A percentile compares a stretch with the other conserved stretches of the same genome.
Conservation (phyloP, 495 filamentous ascomycete species). For the Bathelium albidoporum region DNA sequence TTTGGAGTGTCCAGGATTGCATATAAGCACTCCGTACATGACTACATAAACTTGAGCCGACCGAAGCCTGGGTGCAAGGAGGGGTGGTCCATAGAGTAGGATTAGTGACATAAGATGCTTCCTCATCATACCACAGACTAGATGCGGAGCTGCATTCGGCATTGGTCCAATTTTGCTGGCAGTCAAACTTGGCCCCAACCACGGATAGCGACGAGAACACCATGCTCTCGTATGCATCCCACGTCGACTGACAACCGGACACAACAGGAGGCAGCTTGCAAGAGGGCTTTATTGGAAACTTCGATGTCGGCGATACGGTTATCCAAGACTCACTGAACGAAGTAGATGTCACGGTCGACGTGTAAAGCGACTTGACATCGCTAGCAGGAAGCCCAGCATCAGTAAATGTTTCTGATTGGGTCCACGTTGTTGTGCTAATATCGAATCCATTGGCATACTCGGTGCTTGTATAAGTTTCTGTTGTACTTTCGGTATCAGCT, state of each 20-base stretch:
- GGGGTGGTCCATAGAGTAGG: neutral
- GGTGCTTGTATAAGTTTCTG: neutral
- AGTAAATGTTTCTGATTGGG: neutral
- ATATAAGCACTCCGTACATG: neutral
- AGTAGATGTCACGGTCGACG: neutral
- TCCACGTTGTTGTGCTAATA: neutral
- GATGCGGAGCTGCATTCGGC: neutral
- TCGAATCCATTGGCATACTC: neutral
- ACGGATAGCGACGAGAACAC: neutral
- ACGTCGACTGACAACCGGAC: neutral
- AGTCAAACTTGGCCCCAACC: neutral
- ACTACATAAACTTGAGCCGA: neutral
- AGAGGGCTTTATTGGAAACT: neutral
- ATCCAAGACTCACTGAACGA: neutral
- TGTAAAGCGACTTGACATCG: neutral
- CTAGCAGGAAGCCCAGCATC: neutral
- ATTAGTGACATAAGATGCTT: neutral
- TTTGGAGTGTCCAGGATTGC: neutral
- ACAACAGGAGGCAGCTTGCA: neutral
- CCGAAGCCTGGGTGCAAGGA: neutral
- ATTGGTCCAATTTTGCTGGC: slow-evolving; percentile 1
- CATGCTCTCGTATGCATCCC: neutral
- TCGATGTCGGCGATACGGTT: neutral
- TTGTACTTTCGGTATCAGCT: neutral
- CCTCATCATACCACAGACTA: neutral